Evolutionary conservation across 1,139 yeast genomes (phyloP), one percentile per base, ranked within the genome.

Genomic region (Yamadazyma aaseri): DNA sequence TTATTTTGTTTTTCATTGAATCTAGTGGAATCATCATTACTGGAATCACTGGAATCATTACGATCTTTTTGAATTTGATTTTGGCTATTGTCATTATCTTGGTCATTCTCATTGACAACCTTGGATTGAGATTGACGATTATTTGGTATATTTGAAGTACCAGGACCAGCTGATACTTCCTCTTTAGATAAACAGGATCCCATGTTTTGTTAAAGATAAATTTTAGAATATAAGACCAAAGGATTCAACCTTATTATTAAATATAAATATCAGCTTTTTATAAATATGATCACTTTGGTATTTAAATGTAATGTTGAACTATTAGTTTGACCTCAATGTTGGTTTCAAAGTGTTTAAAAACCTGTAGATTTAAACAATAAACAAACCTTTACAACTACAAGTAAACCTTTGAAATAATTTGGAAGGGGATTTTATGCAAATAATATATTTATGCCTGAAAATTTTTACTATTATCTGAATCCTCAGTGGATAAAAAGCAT

Each of bases 11-110:
- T 45, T 26, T 46, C 49, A 31, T 44, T 39, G 32, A 32, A 40
- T 23, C 47, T 27, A 4, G 50, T 44, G 18, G 39, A 31, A 25
- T 43, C 50, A 34, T 45, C 50, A 34, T 49, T 47, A 12, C 56
- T 50, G 1, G 56, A 49, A 29, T 50, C 55, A 5, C 53, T 44
- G 12, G 55, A 46, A 9, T 42, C 38, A 12, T 40, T 42, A 26
- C 40, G 38, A 5, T 37, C 41, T 30, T 42, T 39, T 10, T 23
- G 32, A 12, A n/a, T 15, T 26, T 31, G 27, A n/a, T n/a, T 26
- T n/a, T n/a, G 12, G n/a, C n/a, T n/a, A n/a, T n/a, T n/a, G n/a
- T n/a, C n/a, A 26, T n/a, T 26, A 6, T 5, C 9, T 9, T 21
- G 8, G 17, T 27, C 12, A 26, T 7, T 17, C 10, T 21, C 8